Evolutionary conservation across 345 rosid genomes (phyloP).

Genomic region (Mercurialis annua): DNA sequence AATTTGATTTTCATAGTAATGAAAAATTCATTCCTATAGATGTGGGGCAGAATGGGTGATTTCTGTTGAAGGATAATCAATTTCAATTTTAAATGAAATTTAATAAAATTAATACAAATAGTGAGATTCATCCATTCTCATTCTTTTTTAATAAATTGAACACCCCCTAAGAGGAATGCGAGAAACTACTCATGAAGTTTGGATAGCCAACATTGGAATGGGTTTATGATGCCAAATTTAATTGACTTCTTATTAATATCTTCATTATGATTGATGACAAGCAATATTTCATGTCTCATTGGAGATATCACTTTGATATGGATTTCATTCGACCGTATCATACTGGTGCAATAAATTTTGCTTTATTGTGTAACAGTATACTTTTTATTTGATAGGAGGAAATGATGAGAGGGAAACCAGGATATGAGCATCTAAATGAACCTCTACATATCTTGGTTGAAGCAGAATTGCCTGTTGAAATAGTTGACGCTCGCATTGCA

Average conservation of each 20-base stretch:
- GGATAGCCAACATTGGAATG: not conserved
- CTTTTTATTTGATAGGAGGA: constrained; percentile 59
- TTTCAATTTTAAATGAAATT: too few relatives aligned
- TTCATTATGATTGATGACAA: not conserved
- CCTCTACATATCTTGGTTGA: constrained; percentile 93
- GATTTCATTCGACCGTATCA: not conserved
- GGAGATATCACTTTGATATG: not conserved
- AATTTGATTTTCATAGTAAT: too few relatives aligned
- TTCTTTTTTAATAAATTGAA: too few relatives aligned
- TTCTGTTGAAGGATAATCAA: too few relatives aligned
- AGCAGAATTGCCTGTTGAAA: constrained; percentile 90
- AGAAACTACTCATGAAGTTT: too few relatives aligned
- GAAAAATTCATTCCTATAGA: too few relatives aligned
- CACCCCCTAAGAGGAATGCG: too few relatives aligned
- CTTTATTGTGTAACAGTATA: not conserved
- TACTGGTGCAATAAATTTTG: not conserved
- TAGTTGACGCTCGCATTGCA: constrained; percentile 80
- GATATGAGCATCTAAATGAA: constrained; percentile 92
- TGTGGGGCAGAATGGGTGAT: too few relatives aligned
- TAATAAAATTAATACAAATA: too few relatives aligned
- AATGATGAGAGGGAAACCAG: constrained; percentile 92
- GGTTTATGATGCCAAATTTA: too few relatives aligned
- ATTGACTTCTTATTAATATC: not conserved
- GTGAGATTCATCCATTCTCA: too few relatives aligned
- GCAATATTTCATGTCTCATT: not conserved